phyloP scores from a whole-genome alignment of 306 rosid species.

The Senna siamea region DNA sequence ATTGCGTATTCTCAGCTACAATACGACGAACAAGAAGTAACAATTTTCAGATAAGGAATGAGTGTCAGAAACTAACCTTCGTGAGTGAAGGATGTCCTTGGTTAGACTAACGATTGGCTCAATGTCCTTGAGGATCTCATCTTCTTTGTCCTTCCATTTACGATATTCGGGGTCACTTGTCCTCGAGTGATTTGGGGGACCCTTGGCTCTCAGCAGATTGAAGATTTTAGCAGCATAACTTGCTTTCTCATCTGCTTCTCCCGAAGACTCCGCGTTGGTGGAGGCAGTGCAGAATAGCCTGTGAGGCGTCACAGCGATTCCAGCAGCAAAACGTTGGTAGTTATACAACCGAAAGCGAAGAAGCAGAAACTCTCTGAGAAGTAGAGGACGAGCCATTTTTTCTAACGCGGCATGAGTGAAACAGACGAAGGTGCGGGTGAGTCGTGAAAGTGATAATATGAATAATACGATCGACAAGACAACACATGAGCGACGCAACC shows the following conservation, averaged over 20 bases:
- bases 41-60: neutral
- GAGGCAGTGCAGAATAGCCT: slow-evolving; percentile 52
- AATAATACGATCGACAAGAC: neutral
- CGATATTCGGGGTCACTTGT: slow-evolving; percentile 65
- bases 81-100: slow-evolving; percentile 77
- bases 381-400: slow-evolving; percentile 61
- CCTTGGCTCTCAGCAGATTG: slow-evolving; percentile 36
- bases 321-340: slow-evolving; percentile 39
- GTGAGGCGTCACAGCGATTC: slow-evolving; percentile 30
- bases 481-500: neutral
- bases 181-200: slow-evolving; percentile 35
- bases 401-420: slow-evolving; percentile 12
- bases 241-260: slow-evolving; percentile 42
- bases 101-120: slow-evolving; percentile 62
- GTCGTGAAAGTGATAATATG: too few species aligned
- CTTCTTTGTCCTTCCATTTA: slow-evolving; percentile 71
- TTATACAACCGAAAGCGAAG: slow-evolving; percentile 51
- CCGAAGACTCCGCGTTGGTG: slow-evolving; percentile 43
- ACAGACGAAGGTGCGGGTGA: neutral
- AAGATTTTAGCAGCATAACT: slow-evolving; percentile 37
- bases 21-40: neutral
- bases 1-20: neutral
- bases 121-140: slow-evolving; percentile 67
- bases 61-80: slow-evolving; percentile 41
- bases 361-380: slow-evolving; percentile 48